Base-by-base conservation (phyloP, 805 yeast species). In the Teunomyces funiuensis region DNA sequence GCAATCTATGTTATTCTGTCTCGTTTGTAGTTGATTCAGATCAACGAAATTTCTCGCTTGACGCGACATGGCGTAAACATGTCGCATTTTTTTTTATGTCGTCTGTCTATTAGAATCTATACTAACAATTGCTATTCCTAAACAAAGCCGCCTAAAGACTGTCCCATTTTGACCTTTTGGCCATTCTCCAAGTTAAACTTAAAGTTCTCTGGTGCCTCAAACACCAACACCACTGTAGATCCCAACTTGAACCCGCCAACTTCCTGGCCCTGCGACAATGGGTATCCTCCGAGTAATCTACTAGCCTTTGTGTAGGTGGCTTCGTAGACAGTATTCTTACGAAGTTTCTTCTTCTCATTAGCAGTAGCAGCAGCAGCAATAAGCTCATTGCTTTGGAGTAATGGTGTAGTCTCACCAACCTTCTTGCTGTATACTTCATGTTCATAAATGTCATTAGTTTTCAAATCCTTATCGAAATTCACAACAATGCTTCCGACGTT, bases 181-280 rank as follows among this genome's bases (percentile, higher is more conserved):
- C 95, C 95, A 11, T 76, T 74, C 36, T 75, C 69, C 33, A 89
- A 74, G 27, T 76, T 67, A 57, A 89, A 93, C 54, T 78, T 65
- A 62, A 91, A 93, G 46, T 74, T 69, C 43, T 74, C 76, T 18
- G 99, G 99, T 1, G 97, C 99, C 66, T 93, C 99, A 65, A 93
- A 93, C 16, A 91, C 95, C 49, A 93, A 72, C 13, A 93, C 99
- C n/a, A 93, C 93, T 0, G 99, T 93, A 20, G 95, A 85, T 0
- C 99, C 99, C 40, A 93, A 73, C 70, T 86, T 86, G 67, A 93
- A 93, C 0, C 99, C 99, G 30, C 99, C 99, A 76, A 93, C 85
- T 64, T 93, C 96, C 55, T 88, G 86, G 29, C 99, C 99, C 65
- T 87, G 88, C 15, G 79, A 70, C 38, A 93, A 74, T 2, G 99